phyloP scores from a whole-genome alignment of 1,284 basidiomycete genomes.

The Violaceomyces palustris region DNA sequence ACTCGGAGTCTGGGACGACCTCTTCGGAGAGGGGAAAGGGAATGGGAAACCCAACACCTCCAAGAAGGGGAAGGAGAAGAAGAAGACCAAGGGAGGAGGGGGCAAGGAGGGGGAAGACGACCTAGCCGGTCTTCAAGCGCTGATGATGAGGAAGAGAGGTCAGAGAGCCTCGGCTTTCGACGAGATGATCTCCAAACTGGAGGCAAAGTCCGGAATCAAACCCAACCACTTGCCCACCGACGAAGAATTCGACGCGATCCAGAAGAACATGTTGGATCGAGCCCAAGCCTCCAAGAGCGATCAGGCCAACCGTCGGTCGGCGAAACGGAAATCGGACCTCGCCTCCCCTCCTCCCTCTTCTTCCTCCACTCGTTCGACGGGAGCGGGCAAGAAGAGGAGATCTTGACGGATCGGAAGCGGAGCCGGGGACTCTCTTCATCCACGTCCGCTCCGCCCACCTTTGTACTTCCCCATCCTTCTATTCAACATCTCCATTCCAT shows the following conservation, averaged over 20 bases:
- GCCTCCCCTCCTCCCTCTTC: too few species aligned
- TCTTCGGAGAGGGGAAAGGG: conserved; percentile 33
- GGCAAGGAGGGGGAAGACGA: conserved; percentile 10
- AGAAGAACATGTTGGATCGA: conserved; percentile 32
- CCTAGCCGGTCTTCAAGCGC: conserved; percentile 26
- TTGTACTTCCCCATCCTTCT: too few species aligned
- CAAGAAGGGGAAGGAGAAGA: conserved; percentile 5
- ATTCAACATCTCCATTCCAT: too few species aligned
- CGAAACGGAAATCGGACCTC: neutral
- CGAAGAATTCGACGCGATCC: conserved; percentile 32
- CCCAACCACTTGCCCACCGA: conserved; percentile 21
- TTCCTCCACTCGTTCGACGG: too few species aligned
- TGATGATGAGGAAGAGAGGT: conserved; percentile 31
- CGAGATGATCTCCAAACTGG: conserved; percentile 39
- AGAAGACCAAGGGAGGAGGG: conserved; percentile 2
- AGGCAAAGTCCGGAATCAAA: conserved; percentile 34
- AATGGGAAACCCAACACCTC: conserved; percentile 13
- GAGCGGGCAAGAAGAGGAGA: too few species aligned
- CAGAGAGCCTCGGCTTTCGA: conserved; percentile 34
- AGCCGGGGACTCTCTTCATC: too few species aligned
- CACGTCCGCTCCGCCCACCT: too few species aligned
- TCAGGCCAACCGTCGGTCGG: neutral
- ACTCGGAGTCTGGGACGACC: conserved; percentile 50
- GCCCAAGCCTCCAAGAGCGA: neutral
- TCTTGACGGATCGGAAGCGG: too few species aligned